Base-by-base conservation (phyloP, 176 grass and related monocot species). In the Ensete glaucum region DNA sequence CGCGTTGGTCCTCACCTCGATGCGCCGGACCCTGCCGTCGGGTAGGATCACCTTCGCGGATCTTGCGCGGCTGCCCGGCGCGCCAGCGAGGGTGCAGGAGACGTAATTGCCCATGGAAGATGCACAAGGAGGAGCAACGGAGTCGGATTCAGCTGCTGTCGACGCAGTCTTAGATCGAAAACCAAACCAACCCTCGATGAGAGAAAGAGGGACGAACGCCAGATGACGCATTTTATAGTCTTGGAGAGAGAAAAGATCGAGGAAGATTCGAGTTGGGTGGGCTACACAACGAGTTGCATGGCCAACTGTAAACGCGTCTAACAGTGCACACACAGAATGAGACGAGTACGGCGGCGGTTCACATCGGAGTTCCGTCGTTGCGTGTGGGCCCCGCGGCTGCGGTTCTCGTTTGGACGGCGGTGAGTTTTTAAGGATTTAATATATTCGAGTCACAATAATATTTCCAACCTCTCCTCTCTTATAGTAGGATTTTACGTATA, bases 51-150 rank as follows among this genome's bases (percentile, higher is more conserved):
- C 86, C 78, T 79, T 91, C 29, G 81, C 62, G 62, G 79, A 66
- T 20, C 74, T 29, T 17, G n/a, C 48, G 19, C 56, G 63, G 1
- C 56, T 77, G 9, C 56, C 68, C 0, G 77, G 53, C 17, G 67
- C 11, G 60, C 82, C 69, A 49, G 73, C 75, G 71, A 89, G 50
- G 53, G 88, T 75, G 82, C 92, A 96, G 52, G 84, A 91, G 52
- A 79, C 80, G 78, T 89, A 85, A 81, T 98, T 98, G 64, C 95
- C 95, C 95, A 98, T 98, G 88, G 17, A 24, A 16, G 0, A 11
- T 4, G 34, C 34, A 6, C 22, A n/a, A 52, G 19, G 25, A 20
- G 10, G 76, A 56, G 52, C 9, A 19, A 71, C 9, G 8, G 62
- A 0, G 34, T 43, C 34, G 34, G 34, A 43, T 43, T 43, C 34